A percentile compares a stretch with the other conserved stretches of the same genome.
Conservation (phyloP, 805 yeast species). For the Lachancea kluyveri region DNA sequence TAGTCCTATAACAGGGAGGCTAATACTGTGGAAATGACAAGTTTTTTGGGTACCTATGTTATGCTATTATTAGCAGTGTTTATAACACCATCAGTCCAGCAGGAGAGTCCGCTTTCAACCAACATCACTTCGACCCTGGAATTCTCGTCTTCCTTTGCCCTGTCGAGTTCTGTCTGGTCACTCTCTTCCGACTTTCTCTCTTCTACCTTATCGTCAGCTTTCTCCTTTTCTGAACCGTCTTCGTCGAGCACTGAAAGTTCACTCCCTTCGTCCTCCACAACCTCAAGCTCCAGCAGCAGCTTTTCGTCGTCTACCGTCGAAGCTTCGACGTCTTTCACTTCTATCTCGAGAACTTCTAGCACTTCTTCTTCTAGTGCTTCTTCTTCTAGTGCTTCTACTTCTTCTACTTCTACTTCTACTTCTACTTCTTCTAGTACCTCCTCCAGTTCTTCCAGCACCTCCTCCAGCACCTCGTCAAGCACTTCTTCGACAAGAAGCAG, state of each 20-base stretch:
- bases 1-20: no score
- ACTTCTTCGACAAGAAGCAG: constrained; percentile 14
- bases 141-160: no score
- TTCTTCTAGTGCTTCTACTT: constrained; percentile 10
- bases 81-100: constrained; percentile 6
- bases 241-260: no score
- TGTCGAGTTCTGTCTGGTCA: no score
- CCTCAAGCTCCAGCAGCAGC: no score
- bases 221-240: no score
- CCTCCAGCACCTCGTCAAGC: constrained; percentile 14
- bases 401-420: constrained; percentile 14
- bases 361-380: constrained; percentile 6
- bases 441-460: constrained; percentile 8
- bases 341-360: constrained; percentile 6
- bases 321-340: constrained; percentile 11
- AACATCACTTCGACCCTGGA: no score
- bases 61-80: constrained; percentile 10
- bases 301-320: constrained; percentile 3
- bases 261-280: no score
- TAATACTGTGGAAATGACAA: no score
- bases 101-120: no score
- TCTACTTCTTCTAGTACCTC: constrained; percentile 14
- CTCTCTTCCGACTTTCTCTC: no score
- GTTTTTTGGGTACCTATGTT: no score
- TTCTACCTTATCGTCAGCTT: background rate